Conservation (phyloP, 2,329 filamentous ascomycete genomes). For the Grosmannia clavigera region DNA sequence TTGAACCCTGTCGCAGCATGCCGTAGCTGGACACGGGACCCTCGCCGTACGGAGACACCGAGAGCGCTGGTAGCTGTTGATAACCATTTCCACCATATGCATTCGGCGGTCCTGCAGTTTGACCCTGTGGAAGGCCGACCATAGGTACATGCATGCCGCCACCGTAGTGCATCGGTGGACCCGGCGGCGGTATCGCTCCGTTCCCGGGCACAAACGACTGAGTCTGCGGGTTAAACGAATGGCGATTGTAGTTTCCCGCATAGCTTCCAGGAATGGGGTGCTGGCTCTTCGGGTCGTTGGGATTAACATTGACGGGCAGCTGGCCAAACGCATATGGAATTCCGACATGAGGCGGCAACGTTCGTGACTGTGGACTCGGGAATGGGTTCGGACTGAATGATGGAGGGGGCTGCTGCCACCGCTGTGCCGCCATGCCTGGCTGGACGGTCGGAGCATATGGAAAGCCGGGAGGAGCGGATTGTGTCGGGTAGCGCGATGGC, state of each 20-base stretch:
- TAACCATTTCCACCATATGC: constrained; percentile 20
- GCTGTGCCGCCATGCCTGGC: constrained; percentile 18
- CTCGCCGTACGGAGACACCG: constrained; percentile 29
- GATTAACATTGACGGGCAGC: constrained; percentile 55
- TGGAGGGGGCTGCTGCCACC: constrained; percentile 19
- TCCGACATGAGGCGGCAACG: constrained; percentile 14
- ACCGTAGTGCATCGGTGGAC: constrained; percentile 33
- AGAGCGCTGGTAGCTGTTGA: constrained; percentile 28
- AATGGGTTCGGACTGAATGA: constrained; percentile 18
- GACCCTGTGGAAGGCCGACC: not conserved
- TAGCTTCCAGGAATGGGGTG: constrained; percentile 79
- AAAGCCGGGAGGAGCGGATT: constrained; percentile 3
- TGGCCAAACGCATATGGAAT: constrained; percentile 69
- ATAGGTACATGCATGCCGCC: constrained; percentile 9
- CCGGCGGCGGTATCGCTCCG: constrained; percentile 25
- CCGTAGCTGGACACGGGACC: constrained; percentile 30
- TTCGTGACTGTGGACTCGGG: constrained; percentile 14
- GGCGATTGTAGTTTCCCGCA: constrained; percentile 44
- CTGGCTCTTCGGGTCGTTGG: constrained; percentile 60
- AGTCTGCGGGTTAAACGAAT: constrained; percentile 87
- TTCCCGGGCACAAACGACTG: constrained; percentile 73
- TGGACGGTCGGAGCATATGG: constrained; percentile 23
- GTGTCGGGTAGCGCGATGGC: constrained; percentile 4
- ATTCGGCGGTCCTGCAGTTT: not conserved
- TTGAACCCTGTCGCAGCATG: constrained; percentile 46